phyloP scores from a whole-genome alignment of 2,329 filamentous ascomycete genomes.

The Aspergillus ruber region DNA sequence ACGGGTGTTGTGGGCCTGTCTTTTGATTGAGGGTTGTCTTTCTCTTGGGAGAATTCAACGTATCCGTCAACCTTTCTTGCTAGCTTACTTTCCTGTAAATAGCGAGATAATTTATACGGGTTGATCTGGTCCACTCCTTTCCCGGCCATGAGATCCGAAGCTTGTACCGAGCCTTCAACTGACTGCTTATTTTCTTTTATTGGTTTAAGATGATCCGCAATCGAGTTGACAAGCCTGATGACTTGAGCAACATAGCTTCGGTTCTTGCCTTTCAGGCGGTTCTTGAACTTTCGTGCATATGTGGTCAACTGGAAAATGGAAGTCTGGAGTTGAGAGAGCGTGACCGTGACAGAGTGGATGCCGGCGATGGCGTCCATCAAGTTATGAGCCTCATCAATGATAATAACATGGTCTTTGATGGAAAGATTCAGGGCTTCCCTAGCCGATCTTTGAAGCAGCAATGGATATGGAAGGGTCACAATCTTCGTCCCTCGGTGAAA shows the following conservation, averaged over 20 bases:
- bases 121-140: constrained; percentile 96
- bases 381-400: constrained; percentile 96
- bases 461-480: constrained; percentile 83
- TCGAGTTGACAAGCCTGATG: constrained; percentile 72
- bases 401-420: constrained; percentile 80
- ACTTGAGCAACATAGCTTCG: constrained; percentile 85
- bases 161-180: constrained; percentile 61
- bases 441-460: constrained; percentile 79
- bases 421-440: constrained; percentile 82
- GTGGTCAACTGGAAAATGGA: constrained; percentile 69
- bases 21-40: constrained; percentile 29
- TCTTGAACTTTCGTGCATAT: constrained; percentile 84
- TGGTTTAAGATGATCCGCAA: constrained; percentile 61
- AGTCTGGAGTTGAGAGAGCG: constrained; percentile 63
- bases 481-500: constrained; percentile 46
- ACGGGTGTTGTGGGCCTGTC: constrained; percentile 43
- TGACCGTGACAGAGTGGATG: constrained; percentile 75
- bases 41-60: constrained; percentile 55
- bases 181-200: constrained; percentile 37
- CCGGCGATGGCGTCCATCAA: constrained; percentile 89
- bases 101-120: constrained; percentile 77
- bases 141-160: constrained; percentile 66
- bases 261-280: constrained; percentile 82
- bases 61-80: constrained; percentile 95
- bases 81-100: constrained; percentile 85